phyloP scores from a whole-genome alignment of 768 basidiomycete genomes.

The Crassisporium funariophilum region DNA sequence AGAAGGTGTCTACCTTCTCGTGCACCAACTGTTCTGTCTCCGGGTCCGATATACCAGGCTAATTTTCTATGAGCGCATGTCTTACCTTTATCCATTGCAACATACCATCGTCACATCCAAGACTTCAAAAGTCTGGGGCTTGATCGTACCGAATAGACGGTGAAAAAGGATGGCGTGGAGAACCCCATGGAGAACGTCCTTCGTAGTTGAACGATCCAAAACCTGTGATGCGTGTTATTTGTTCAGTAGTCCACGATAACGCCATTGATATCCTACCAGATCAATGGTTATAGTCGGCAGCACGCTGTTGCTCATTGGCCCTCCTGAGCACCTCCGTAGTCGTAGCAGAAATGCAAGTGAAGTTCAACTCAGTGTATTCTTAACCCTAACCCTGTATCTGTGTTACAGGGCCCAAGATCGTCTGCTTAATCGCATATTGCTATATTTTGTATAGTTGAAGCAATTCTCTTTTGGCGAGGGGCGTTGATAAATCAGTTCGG shows the following conservation, averaged over 20 bases:
- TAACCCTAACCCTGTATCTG: too few relatives aligned
- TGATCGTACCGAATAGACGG: slow-evolving; percentile 78
- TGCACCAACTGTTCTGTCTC: slow-evolving; percentile 72
- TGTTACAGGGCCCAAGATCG: too few relatives aligned
- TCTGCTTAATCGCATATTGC: too few relatives aligned
- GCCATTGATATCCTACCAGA: slow-evolving; percentile 33
- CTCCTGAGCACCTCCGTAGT: not conserved
- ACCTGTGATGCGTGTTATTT: slow-evolving; percentile 41
- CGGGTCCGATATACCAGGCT: slow-evolving; percentile 80
- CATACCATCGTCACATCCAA: slow-evolving; percentile 84
- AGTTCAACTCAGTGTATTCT: too few relatives aligned
- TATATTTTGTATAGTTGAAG: too few relatives aligned
- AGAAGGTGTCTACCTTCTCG: slow-evolving; percentile 77
- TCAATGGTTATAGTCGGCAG: slow-evolving; percentile 54
- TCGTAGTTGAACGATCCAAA: slow-evolving; percentile 70
- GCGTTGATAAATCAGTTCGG: not conserved
- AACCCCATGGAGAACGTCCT: slow-evolving; percentile 74
- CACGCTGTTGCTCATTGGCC: slow-evolving; percentile 19
- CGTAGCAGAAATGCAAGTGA: too few relatives aligned
- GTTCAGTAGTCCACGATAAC: not conserved
- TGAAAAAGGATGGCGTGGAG: slow-evolving; percentile 87
- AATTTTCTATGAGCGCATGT: too few relatives aligned
- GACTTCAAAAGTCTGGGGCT: slow-evolving; percentile 75
- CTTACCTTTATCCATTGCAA: too few relatives aligned
- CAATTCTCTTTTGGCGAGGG: not conserved